Evolutionary conservation across 345 rosid genomes (phyloP).

Genomic region (Triadica sebifera): DNA sequence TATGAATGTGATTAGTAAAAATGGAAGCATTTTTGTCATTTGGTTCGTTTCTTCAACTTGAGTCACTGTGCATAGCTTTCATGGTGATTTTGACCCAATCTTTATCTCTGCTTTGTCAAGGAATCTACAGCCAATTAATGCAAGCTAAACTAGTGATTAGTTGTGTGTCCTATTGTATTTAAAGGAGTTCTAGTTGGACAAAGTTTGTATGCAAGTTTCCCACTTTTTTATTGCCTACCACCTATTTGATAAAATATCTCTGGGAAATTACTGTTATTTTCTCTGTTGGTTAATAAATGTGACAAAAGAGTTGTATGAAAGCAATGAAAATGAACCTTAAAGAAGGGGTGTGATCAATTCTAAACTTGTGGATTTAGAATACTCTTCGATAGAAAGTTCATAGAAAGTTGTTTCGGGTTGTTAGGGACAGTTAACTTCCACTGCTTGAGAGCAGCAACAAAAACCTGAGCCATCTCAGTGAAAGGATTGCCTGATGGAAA

Average conservation of each 20-base stretch:
- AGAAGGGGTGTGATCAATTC: constrained; percentile 45
- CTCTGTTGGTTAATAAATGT: too few relatives aligned
- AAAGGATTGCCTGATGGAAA: constrained; percentile 47
- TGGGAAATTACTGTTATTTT: too few relatives aligned
- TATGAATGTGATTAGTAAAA: constrained; percentile 40
- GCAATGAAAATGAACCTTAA: constrained; percentile 34
- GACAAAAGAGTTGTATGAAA: too few relatives aligned
- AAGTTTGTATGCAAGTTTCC: too few relatives aligned
- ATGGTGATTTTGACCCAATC: constrained; percentile 34
- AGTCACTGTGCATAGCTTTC: constrained; percentile 58
- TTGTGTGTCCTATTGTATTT: too few relatives aligned
- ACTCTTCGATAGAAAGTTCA: constrained; percentile 41
- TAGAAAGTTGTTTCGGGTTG: constrained; percentile 49
- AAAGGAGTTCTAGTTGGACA: too few relatives aligned
- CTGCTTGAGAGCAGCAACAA: constrained; percentile 49
- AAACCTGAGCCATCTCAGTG: constrained; percentile 43
- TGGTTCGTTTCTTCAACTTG: constrained; percentile 71
- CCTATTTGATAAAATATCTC: too few relatives aligned
- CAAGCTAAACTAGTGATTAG: too few relatives aligned
- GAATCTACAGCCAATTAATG: constrained; percentile 31
- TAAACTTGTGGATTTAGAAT: constrained; percentile 27
- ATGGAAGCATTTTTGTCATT: constrained; percentile 62
- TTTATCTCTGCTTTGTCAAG: constrained; percentile 60
- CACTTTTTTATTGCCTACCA: too few relatives aligned
- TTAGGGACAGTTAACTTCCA: constrained; percentile 35